Conservation (phyloP, 345 rosid genomes). For the Aquilaria sinensis region DNA sequence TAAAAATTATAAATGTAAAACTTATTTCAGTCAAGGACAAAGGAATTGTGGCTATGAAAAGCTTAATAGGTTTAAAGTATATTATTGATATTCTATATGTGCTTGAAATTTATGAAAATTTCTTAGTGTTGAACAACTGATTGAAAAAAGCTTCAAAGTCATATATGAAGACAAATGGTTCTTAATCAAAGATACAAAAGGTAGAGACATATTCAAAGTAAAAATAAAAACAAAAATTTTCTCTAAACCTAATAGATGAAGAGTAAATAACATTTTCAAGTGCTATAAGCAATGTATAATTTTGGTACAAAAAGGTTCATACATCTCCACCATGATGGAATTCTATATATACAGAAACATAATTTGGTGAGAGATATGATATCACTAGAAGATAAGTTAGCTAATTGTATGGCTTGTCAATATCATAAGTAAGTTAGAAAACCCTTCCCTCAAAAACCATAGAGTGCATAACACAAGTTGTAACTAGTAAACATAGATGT, state of each 20-base stretch:
- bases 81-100: too few species aligned
- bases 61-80: too few species aligned
- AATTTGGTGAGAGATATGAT: background rate
- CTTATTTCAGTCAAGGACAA: background rate
- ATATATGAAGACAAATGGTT: slow-evolving; percentile 3
- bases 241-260: background rate
- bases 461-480: background rate
- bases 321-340: background rate
- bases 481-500: background rate
- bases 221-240: background rate
- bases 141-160: background rate
- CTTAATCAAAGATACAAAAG: background rate
- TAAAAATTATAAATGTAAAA: background rate
- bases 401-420: background rate
- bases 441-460: background rate
- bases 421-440: background rate
- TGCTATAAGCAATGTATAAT: background rate
- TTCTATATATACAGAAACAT: background rate
- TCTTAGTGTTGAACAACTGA: too few species aligned
- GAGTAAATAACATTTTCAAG: background rate
- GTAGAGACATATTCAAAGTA: background rate
- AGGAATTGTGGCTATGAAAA: background rate
- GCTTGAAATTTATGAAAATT: too few species aligned
- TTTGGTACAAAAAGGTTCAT: background rate
- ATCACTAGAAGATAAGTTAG: background rate